Evolutionary conservation across 1,284 basidiomycete species (phyloP).

Genomic region (Veloboletus limbatus): DNA sequence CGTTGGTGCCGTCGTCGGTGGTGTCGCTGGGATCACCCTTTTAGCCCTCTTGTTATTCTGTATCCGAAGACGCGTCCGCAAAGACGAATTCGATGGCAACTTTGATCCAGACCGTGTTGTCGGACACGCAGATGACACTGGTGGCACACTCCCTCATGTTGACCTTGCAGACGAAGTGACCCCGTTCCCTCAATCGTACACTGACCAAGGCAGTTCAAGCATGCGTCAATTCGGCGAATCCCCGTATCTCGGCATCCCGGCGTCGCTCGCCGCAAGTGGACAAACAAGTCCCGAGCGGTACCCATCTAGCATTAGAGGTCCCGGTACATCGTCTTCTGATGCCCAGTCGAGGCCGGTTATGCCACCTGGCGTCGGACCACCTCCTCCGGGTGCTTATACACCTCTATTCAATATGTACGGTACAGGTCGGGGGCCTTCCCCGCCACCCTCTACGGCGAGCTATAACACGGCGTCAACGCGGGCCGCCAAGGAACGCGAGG

Average conservation of each 20-base stretch:
- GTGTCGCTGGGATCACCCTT: constrained; percentile 18
- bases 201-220: constrained; percentile 12
- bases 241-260: constrained; percentile 4
- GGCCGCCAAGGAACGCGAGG: constrained; percentile 18
- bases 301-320: neutral
- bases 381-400: constrained; percentile 7
- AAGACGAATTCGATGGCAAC: constrained; percentile 48
- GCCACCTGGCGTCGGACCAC: constrained; percentile 4
- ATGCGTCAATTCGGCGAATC: constrained; percentile 28
- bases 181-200: constrained; percentile 27
- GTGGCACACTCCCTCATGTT: constrained; percentile 34
- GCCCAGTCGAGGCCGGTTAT: constrained; percentile 6
- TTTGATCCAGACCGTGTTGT: constrained; percentile 49
- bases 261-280: constrained; percentile 4
- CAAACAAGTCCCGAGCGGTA: constrained; percentile 12
- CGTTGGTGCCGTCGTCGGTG: constrained; percentile 31
- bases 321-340: neutral
- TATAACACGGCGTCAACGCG: constrained; percentile 14
- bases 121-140: constrained; percentile 16
- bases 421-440: constrained; percentile 13
- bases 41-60: constrained; percentile 25
- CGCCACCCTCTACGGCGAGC: constrained; percentile 22
- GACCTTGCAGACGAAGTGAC: constrained; percentile 41
- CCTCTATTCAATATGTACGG: constrained; percentile 14
- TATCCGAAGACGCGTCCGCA: constrained; percentile 19